Evolutionary conservation across 2,329 filamentous ascomycete species (phyloP).

Genomic region (Phoma sp.): DNA sequence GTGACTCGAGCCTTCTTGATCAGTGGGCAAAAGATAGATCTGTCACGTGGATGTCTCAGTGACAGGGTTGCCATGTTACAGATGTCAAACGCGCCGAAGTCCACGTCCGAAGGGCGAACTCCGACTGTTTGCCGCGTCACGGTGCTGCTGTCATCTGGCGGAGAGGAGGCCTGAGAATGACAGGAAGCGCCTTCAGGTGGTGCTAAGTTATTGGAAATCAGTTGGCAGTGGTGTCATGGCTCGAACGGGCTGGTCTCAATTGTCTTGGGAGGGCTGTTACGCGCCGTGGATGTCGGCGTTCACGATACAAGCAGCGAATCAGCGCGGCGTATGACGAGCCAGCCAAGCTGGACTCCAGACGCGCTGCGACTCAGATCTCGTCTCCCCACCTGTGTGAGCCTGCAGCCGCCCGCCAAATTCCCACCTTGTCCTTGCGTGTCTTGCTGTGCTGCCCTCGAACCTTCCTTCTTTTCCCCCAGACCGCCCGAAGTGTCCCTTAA

Average conservation of each 20-base stretch:
- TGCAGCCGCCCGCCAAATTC: conserved; percentile 46
- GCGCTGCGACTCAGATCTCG: conserved; percentile 45
- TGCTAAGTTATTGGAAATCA: conserved; percentile 19
- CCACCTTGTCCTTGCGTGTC: conserved; percentile 37
- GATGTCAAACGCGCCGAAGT: conserved; percentile 44
- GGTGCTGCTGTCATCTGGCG: conserved; percentile 20
- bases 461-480: conserved; percentile 31
- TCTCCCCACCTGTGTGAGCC: conserved; percentile 45
- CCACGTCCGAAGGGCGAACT: conserved; percentile 22
- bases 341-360: conserved; percentile 46
- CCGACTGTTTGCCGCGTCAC: conserved; percentile 16
- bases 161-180: conserved; percentile 4
- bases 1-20: conserved; percentile 18
- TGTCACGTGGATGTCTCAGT: conserved; percentile 47
- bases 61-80: conserved; percentile 44
- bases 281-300: conserved; percentile 42
- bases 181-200: conserved; percentile 23
- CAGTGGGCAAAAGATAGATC: conserved; percentile 25
- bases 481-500: conserved; percentile 29
- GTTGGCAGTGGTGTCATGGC: conserved; percentile 38
- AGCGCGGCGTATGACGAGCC: conserved; percentile 27
- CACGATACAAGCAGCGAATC: conserved; percentile 40
- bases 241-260: conserved; percentile 31
- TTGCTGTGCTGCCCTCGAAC: conserved; percentile 36
- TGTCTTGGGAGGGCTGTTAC: conserved; percentile 29